phyloP scores from a whole-genome alignment of 2,329 filamentous ascomycete genomes.

The Colletotrichum tamarilloi region DNA sequence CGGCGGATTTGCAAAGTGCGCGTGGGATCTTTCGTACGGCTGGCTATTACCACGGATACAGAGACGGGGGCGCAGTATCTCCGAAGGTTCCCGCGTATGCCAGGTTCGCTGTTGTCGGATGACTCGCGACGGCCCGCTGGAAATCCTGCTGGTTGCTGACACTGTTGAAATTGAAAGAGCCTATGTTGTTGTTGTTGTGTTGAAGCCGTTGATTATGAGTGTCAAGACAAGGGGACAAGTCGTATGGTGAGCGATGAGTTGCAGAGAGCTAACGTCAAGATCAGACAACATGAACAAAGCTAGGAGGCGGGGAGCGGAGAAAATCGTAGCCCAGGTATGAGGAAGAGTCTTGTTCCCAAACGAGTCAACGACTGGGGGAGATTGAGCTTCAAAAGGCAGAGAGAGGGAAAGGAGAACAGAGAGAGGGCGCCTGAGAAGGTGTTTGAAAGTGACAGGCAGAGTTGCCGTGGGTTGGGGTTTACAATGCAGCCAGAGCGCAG shows the following conservation, averaged over 20 bases:
- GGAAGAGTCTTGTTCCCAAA: background rate
- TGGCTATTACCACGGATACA: constrained; percentile 6
- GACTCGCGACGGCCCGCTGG: constrained; percentile 34
- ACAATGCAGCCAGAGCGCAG: background rate
- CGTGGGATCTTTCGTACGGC: constrained; percentile 4
- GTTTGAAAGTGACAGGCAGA: background rate
- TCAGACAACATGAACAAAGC: background rate
- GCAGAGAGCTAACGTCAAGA: background rate
- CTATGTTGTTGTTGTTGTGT: background rate
- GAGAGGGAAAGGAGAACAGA: background rate
- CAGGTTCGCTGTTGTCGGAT: constrained; percentile 28
- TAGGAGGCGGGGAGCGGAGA: background rate
- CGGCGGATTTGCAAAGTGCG: background rate
- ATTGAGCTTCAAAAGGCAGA: background rate
- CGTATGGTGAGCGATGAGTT: background rate
- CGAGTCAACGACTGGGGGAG: background rate
- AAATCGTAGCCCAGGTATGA: background rate
- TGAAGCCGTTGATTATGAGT: background rate
- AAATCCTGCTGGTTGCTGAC: constrained; percentile 18
- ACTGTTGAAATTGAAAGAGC: background rate
- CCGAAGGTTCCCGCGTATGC: constrained; percentile 30
- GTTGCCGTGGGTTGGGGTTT: background rate
- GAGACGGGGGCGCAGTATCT: constrained; percentile 13
- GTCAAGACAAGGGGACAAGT: background rate
- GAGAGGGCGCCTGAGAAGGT: background rate